Evolutionary conservation across 192 early-diverging fungal species (phyloP).

Genomic region (Coemansia asiatica): DNA sequence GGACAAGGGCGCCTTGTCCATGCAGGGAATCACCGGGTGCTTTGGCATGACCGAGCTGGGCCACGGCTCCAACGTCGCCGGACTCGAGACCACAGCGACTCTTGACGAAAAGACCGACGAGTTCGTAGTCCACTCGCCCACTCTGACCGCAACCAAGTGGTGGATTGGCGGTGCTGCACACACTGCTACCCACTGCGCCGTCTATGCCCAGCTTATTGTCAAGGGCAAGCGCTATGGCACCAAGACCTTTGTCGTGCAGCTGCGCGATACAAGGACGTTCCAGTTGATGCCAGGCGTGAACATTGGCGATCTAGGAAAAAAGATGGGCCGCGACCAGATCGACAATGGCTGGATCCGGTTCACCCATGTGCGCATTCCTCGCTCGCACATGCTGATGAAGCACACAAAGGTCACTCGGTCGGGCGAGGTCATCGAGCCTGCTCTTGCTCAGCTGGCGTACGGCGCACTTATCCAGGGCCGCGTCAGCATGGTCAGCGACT

Average conservation of each 20-base stretch:
- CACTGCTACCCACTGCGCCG: slow-evolving; percentile 76
- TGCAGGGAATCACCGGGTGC: slow-evolving; percentile 84
- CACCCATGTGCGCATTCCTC: slow-evolving; percentile 86
- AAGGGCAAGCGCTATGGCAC: slow-evolving; percentile 79
- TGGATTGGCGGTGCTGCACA: slow-evolving; percentile 97
- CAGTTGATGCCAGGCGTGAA: slow-evolving; percentile 78
- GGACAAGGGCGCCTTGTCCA: slow-evolving; percentile 74
- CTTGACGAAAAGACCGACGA: slow-evolving; percentile 80
- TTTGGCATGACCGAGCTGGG: slow-evolving; percentile 94
- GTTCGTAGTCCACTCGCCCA: slow-evolving; percentile 82
- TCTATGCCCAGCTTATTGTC: slow-evolving; percentile 83
- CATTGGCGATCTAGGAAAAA: slow-evolving; percentile 91
- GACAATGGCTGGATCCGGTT: slow-evolving; percentile 95
- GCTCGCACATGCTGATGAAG: slow-evolving; percentile 91
- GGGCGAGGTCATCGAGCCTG: slow-evolving; percentile 79
- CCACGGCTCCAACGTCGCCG: slow-evolving; percentile 88
- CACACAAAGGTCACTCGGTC: slow-evolving; percentile 82
- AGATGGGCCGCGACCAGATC: slow-evolving; percentile 89
- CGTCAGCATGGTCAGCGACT: slow-evolving; percentile 81
- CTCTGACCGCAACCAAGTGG: slow-evolving; percentile 86
- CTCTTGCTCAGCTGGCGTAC: slow-evolving; percentile 81
- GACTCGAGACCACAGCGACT: slow-evolving; percentile 92
- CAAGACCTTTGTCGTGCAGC: slow-evolving; percentile 86
- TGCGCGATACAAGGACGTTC: slow-evolving; percentile 81
- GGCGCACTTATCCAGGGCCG: slow-evolving; percentile 85